Evolutionary conservation across 345 rosid species (phyloP).

Genomic region (Brassica incana): DNA sequence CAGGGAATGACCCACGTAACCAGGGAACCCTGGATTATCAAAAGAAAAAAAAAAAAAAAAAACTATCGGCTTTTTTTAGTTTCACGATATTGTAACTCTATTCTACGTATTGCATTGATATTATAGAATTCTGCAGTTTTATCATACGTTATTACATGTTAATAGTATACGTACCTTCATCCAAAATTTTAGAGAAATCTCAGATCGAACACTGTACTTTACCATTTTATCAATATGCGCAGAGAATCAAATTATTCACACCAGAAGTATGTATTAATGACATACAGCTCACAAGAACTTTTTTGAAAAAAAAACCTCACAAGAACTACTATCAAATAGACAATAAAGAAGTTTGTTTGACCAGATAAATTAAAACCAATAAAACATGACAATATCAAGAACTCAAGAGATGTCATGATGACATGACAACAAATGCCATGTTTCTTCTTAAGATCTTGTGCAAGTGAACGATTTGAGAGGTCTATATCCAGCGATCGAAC

Average conservation of each 20-base stretch:
- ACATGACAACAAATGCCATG: background rate
- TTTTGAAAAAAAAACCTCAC: background rate
- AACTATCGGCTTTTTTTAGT: background rate
- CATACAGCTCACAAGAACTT: background rate
- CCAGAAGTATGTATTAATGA: background rate
- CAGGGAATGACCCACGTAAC: too few relatives aligned
- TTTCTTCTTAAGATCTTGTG: background rate
- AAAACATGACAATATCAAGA: background rate
- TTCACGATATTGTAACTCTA: background rate
- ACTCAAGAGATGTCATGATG: background rate
- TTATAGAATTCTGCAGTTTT: background rate
- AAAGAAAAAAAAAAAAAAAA: too few relatives aligned
- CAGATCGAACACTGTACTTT: background rate
- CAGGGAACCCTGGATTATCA: too few relatives aligned
- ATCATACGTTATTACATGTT: background rate
- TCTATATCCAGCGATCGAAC: background rate
- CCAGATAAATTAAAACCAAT: background rate
- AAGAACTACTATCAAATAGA: background rate
- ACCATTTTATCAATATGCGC: background rate
- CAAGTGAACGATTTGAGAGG: background rate
- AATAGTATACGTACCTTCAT: background rate
- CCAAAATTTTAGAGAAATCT: background rate
- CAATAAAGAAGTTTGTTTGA: background rate
- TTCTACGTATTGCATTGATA: background rate
- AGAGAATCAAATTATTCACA: background rate